A percentile compares a stretch with the other conserved stretches of the same genome.
phyloP scores from a whole-genome alignment of 2,329 filamentous ascomycete genomes.

The Cytospora schulzeri region DNA sequence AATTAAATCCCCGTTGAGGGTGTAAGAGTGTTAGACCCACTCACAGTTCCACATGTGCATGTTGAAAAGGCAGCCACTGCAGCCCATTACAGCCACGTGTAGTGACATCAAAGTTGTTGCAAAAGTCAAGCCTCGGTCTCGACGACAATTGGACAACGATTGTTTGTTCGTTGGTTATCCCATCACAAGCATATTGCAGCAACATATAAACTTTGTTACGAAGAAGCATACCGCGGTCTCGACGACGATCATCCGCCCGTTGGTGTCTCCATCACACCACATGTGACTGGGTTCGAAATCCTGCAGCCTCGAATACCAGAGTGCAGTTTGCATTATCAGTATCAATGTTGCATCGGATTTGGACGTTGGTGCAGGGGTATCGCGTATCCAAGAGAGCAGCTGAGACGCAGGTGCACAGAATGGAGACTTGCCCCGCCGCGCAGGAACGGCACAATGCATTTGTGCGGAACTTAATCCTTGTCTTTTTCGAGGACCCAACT shows the following conservation, averaged over 20 bases:
- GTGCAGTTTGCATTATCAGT: neutral
- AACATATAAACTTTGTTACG: no score
- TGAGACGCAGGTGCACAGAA: neutral
- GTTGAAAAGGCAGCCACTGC: no score
- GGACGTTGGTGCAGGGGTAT: neutral
- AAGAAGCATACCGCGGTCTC: no score
- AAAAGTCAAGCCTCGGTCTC: no score
- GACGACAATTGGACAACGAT: no score
- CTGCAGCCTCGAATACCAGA: neutral
- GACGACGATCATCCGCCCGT: neutral
- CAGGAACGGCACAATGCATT: neutral
- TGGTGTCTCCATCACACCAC: neutral
- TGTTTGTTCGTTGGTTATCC: no score
- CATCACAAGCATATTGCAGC: no score
- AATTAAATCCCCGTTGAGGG: no score
- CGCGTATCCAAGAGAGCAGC: neutral
- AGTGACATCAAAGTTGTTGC: no score
- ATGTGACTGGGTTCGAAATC: neutral
- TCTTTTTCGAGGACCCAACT: neutral
- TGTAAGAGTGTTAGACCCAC: no score
- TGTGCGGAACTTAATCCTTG: neutral
- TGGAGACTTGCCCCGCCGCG: neutral
- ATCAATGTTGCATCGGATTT: neutral
- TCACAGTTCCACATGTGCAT: no score
- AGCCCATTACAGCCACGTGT: no score